These are phyloP conservation scores for Diplogelasinospora grovesii DNA, from an alignment of 495 filamentous ascomycete genomes.

Conservation along the genomic window DNA sequence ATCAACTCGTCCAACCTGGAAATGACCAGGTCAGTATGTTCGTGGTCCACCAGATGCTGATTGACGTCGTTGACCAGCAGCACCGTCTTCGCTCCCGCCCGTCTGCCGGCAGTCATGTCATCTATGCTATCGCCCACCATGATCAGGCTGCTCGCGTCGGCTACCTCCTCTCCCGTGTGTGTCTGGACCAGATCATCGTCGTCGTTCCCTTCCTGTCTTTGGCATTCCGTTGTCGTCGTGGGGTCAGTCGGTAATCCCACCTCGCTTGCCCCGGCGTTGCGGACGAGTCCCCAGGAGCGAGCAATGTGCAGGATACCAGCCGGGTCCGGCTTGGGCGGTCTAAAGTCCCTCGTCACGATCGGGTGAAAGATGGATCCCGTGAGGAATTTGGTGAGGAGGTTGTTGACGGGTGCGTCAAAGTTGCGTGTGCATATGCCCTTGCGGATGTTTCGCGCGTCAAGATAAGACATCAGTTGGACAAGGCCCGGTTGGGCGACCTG, in stretches of 20 bases:
- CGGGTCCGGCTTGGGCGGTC: slow-evolving; percentile 80
- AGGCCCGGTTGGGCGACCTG: slow-evolving; percentile 81
- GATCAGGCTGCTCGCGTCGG: slow-evolving; percentile 39
- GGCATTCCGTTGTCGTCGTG: no score
- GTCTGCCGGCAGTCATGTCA: slow-evolving; percentile 83
- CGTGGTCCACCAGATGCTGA: slow-evolving; percentile 60
- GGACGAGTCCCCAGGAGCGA: slow-evolving; percentile 57
- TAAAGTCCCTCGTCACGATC: slow-evolving; percentile 80
- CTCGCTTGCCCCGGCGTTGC: slow-evolving; percentile 40
- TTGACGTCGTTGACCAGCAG: slow-evolving; percentile 80
- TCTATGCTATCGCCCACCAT: slow-evolving; percentile 87
- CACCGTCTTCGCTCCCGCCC: slow-evolving; percentile 83
- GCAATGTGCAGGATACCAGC: slow-evolving; percentile 85
- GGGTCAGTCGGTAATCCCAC: slow-evolving; percentile 18
- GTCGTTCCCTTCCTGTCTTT: slow-evolving; percentile 14
- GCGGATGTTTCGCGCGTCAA: slow-evolving; percentile 55
- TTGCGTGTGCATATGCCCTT: slow-evolving; percentile 93
- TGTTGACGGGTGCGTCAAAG: slow-evolving; percentile 63
- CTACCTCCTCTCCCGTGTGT: slow-evolving; percentile 23
- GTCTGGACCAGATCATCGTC: slow-evolving; percentile 13
- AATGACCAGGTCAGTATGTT: slow-evolving; percentile 70
- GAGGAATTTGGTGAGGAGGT: slow-evolving; percentile 72
- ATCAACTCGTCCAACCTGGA: slow-evolving; percentile 63
- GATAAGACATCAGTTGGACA: slow-evolving; percentile 65
- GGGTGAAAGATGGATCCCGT: slow-evolving; percentile 61